Evolutionary conservation across 208 protist genomes (phyloP), one percentile per base, ranked within the genome.

Genomic region (Porcisia hertigi): DNA sequence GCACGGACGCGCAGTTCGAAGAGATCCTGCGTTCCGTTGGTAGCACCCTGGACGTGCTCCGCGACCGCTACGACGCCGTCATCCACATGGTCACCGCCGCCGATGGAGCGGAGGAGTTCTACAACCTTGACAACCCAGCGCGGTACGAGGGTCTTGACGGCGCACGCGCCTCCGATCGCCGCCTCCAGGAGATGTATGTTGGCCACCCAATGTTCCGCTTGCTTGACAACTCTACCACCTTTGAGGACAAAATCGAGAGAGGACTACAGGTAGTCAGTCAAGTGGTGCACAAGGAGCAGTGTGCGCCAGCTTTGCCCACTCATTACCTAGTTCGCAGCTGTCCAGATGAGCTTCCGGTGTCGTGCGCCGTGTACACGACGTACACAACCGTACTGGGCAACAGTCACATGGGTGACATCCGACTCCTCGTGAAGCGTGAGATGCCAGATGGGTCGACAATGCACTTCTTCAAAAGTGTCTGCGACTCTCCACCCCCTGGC

Each of bases 31-130:
- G 66, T 20, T 72, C 69, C 0, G 58, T 88, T 1, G 88, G 83
- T 53, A 82, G 77, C 63, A 88, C 85, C 9, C 20, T 91, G 16
- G 87, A 93, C 18, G 76, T 64, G n/a, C 81, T 96, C 69, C 84
- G 92, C 0, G 89, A 96, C 69, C 88, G 91, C 62, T 97, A 97
- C 77, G 91, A 95, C 73, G 88, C 87, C 45, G 93, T 97, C 47
- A 76, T 96, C 34, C 93, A 97, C 80, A 82, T 97, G 77, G 89
- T 97, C 25, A 94, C 91, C 8, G 82, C 91, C 12, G 91, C 93
- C 39, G 71, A 80, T 67, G 93, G 93, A 0, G 93, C 93, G 1
- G 86, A 87, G 76, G 81, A 80, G 62, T 96, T 85, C 76, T 97
- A 97, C 87, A 92, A 87, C 76, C 39, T 89, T 2, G 90, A 94